Conservation (phyloP, 2,329 filamentous ascomycete genomes). For the Alternaria sp. region DNA sequence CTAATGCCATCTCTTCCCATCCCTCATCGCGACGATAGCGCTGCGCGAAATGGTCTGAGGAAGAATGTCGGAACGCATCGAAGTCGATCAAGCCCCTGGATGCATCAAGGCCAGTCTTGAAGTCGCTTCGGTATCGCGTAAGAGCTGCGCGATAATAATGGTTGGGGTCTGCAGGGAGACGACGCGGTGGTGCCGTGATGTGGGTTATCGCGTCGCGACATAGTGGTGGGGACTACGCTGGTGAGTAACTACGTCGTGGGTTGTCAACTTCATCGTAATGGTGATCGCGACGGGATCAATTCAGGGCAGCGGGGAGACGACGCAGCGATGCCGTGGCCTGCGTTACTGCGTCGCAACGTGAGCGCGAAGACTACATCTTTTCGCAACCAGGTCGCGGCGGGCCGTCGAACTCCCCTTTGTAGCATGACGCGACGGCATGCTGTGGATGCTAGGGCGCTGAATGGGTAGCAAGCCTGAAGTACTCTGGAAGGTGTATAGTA, state of each 20-base stretch:
- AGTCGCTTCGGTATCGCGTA: not conserved
- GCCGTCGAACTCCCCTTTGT: not conserved
- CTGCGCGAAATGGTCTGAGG: not conserved
- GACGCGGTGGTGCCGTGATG: not conserved
- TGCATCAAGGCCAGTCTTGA: not conserved
- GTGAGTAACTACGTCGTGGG: not conserved
- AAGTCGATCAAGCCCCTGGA: not conserved
- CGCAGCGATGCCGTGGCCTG: not conserved
- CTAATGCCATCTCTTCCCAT: not conserved
- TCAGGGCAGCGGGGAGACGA: not conserved
- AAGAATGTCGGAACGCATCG: not conserved
- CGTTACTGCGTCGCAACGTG: rapidly evolving
- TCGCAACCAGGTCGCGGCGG: not conserved
- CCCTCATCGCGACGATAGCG: too few relatives aligned
- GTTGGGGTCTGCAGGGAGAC: not conserved
- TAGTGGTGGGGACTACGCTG: not conserved
- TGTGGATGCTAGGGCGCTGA: not conserved
- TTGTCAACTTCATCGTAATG: rapidly evolving
- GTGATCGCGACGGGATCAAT: not conserved
- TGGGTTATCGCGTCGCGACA: not conserved
- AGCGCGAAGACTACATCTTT: not conserved
- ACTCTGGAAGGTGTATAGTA: not conserved
- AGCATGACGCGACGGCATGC: not conserved
- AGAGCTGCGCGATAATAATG: not conserved
- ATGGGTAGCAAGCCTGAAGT: not conserved